Evolutionary conservation across 1,284 basidiomycete genomes (phyloP).

Genomic region (Rhodotorula sp.): DNA sequence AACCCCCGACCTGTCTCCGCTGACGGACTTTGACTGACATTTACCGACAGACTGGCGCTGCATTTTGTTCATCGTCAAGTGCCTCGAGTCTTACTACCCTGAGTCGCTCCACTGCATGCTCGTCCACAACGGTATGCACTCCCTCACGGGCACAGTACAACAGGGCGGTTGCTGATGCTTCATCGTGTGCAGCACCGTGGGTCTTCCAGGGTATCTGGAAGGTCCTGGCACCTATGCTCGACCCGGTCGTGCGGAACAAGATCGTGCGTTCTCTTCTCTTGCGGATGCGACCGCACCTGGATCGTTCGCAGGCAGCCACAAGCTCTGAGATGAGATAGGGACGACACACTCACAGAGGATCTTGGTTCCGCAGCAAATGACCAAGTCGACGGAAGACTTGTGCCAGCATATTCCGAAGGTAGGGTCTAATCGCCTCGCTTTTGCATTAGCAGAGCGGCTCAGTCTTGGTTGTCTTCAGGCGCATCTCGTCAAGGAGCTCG

Average conservation of each 20-base stretch:
- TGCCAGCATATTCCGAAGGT: conserved; percentile 39
- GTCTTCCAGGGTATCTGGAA: conserved; percentile 50
- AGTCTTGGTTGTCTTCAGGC: background rate
- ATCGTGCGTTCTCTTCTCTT: conserved; percentile 12
- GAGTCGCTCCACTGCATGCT: conserved; percentile 51
- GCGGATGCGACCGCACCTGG: background rate
- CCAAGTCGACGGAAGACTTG: conserved; percentile 46
- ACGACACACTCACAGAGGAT: no score
- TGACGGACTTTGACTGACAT: no score
- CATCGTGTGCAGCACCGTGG: conserved; percentile 51
- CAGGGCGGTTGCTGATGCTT: conserved; percentile 22
- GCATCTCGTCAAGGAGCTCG: conserved; percentile 39
- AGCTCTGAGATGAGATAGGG: background rate
- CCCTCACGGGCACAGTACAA: no score
- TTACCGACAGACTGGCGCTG: conserved; percentile 32
- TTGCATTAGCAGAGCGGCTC: background rate
- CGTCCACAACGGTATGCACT: conserved; percentile 47
- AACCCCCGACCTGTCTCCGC: no score
- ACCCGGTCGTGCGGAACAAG: conserved; percentile 47
- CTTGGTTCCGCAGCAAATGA: conserved; percentile 41
- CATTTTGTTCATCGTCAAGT: conserved; percentile 40
- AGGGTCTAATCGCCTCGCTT: background rate
- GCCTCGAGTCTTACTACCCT: conserved; percentile 51
- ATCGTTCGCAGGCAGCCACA: no score
- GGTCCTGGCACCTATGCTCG: conserved; percentile 43